These are phyloP conservation scores for Pythium grandisporangium DNA, from an alignment of 352 stramenopile species.

Conservation along the genomic window DNA sequence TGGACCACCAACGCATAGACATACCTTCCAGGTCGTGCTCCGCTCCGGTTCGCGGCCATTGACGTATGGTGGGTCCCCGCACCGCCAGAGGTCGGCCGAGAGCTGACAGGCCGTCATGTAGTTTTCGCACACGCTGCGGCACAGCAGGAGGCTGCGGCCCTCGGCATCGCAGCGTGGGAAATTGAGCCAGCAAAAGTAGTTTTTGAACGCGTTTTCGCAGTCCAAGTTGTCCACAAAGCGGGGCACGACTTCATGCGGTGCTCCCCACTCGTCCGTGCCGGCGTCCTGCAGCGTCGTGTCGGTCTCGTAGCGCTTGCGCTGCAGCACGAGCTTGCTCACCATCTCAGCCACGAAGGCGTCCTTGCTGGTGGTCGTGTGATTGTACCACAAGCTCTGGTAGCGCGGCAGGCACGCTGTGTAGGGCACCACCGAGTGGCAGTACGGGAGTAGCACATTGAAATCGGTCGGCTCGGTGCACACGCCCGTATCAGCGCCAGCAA, in stretches of 20 bases:
- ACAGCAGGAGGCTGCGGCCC: conserved; percentile 71
- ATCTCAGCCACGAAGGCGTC: conserved; percentile 63
- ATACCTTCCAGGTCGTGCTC: conserved; percentile 48
- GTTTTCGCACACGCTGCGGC: conserved; percentile 87
- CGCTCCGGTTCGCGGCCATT: conserved; percentile 42
- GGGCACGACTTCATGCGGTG: conserved; percentile 39
- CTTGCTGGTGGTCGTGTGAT: conserved; percentile 65
- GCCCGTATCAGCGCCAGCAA: conserved; percentile 55
- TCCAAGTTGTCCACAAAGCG: conserved; percentile 82
- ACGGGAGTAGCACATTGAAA: conserved; percentile 63
- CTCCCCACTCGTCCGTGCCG: conserved; percentile 65
- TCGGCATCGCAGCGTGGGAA: conserved; percentile 88
- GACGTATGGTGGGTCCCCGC: conserved; percentile 59
- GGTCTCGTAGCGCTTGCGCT: conserved; percentile 58
- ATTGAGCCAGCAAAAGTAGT: conserved; percentile 90
- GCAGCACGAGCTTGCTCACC: conserved; percentile 44
- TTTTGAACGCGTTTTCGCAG: conserved; percentile 86
- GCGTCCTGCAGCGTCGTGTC: conserved; percentile 43
- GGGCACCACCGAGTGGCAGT: conserved; percentile 55
- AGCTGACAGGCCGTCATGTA: conserved; percentile 85
- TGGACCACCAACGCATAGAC: conserved; percentile 12
- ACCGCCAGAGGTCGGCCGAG: conserved; percentile 81
- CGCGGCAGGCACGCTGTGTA: conserved; percentile 67
- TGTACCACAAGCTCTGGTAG: conserved; percentile 72
- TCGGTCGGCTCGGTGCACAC: conserved; percentile 43